Evolutionary conservation across 495 filamentous ascomycete genomes (phyloP).

Genomic region (Penicillium atrosanguineum): DNA sequence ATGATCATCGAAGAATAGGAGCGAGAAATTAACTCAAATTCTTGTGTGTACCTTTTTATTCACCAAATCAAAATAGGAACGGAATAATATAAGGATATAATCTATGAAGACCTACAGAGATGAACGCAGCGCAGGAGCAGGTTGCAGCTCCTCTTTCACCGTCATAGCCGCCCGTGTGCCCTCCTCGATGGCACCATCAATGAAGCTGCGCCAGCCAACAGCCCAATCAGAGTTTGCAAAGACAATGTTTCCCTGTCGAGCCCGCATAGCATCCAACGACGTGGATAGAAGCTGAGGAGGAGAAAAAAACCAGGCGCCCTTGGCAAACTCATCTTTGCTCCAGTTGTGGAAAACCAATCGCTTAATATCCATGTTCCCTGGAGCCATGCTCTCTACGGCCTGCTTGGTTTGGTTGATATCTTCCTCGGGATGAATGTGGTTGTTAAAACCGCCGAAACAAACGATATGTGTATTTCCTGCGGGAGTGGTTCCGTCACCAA

Average conservation of each 20-base stretch:
- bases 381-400: slow-evolving; percentile 18
- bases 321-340: slow-evolving; percentile 28
- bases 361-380: slow-evolving; percentile 22
- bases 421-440: slow-evolving; percentile 23
- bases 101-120: no score
- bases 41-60: no score
- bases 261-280: slow-evolving; percentile 21
- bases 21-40: no score
- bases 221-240: slow-evolving; percentile 36
- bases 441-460: slow-evolving; percentile 18
- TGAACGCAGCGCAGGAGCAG: neutral
- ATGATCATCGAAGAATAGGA: no score
- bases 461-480: slow-evolving; percentile 26
- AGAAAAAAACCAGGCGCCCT: slow-evolving; percentile 30
- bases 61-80: no score
- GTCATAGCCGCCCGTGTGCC: slow-evolving; percentile 21
- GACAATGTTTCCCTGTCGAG: slow-evolving; percentile 22
- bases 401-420: slow-evolving; percentile 16
- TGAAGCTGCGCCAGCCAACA: slow-evolving; percentile 31
- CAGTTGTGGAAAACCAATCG: slow-evolving; percentile 32
- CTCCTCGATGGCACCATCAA: slow-evolving; percentile 35
- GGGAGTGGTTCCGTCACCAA: slow-evolving; percentile 21
- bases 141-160: slow-evolving; percentile 17
- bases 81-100: no score
- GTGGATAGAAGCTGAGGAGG: slow-evolving; percentile 13